A percentile compares a stretch with the other conserved stretches of the same genome.
Evolutionary conservation across 2,329 filamentous ascomycete species (phyloP).

Genomic region (Sarocladium kiliense): DNA sequence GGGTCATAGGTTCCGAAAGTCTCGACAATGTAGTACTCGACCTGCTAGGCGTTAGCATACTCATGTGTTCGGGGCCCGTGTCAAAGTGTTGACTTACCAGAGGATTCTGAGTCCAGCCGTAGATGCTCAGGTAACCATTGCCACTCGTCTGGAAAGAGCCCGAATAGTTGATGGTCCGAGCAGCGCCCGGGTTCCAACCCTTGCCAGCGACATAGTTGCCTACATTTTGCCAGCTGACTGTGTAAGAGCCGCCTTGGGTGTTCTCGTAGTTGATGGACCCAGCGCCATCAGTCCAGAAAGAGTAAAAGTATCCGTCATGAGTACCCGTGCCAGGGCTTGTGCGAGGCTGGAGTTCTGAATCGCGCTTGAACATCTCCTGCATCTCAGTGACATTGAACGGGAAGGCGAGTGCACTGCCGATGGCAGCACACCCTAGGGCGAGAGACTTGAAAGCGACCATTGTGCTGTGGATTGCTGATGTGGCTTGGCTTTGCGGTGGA

Average conservation of each 20-base stretch:
- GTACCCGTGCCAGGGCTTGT: conserved; percentile 3
- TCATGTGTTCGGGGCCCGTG: too few relatives aligned
- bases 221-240: conserved; percentile 1
- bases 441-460: conserved; percentile 8
- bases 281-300: conserved; percentile 6
- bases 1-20: conserved; percentile 33
- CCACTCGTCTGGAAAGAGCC: conserved; percentile 6
- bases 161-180: conserved; percentile 6
- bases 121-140: conserved; percentile 6
- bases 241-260: conserved; percentile 3
- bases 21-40: conserved; percentile 18
- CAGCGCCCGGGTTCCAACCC: conserved; percentile 6
- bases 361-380: conserved; percentile 6
- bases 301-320: conserved; percentile 7
- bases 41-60: neutral
- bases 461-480: neutral
- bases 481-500: neutral
- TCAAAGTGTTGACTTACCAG: conserved; percentile 4
- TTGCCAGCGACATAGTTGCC: conserved; percentile 9
- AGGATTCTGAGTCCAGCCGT: conserved; percentile 9
- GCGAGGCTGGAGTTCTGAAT: conserved; percentile 5
- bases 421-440: neutral
- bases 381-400: conserved; percentile 8
- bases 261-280: conserved; percentile 9
- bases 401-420: conserved; percentile 3